phyloP scores from a whole-genome alignment of 345 rosid species.

The Citrus medica region DNA sequence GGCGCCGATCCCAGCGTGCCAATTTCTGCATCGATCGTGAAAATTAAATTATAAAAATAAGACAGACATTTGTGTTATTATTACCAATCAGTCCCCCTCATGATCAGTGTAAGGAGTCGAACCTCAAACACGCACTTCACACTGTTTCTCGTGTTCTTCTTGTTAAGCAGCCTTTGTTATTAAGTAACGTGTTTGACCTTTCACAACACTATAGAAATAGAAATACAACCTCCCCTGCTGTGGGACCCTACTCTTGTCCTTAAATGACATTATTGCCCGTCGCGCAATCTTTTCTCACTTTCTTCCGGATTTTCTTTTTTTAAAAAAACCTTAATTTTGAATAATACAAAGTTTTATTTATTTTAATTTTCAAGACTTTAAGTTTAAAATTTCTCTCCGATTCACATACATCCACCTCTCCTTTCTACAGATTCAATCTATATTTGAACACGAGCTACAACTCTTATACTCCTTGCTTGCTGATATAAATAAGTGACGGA shows the following conservation, averaged over 20 bases:
- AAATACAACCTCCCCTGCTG: not conserved
- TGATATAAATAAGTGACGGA: too few relatives aligned
- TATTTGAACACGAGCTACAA: too few relatives aligned
- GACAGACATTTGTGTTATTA: not conserved
- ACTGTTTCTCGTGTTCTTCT: not conserved
- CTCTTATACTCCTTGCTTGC: too few relatives aligned
- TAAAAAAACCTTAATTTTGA: too few relatives aligned
- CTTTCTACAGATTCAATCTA: too few relatives aligned
- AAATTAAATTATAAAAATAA: not conserved
- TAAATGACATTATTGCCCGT: not conserved
- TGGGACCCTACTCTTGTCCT: not conserved
- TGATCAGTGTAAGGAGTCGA: not conserved
- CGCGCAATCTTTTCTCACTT: not conserved
- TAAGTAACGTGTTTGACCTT: conserved; percentile 4
- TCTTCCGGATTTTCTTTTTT: not conserved
- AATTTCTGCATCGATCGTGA: not conserved
- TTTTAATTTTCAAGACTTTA: too few relatives aligned
- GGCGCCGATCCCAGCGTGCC: not conserved
- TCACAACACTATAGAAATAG: too few relatives aligned
- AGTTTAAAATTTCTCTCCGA: too few relatives aligned
- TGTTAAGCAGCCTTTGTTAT: not conserved
- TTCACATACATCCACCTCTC: too few relatives aligned
- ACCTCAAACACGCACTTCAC: not conserved
- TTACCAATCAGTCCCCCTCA: too few relatives aligned
- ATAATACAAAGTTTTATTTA: too few relatives aligned